Base-by-base conservation (phyloP, 169 alveolate genomes). In the Plasmodium falciparum region DNA sequence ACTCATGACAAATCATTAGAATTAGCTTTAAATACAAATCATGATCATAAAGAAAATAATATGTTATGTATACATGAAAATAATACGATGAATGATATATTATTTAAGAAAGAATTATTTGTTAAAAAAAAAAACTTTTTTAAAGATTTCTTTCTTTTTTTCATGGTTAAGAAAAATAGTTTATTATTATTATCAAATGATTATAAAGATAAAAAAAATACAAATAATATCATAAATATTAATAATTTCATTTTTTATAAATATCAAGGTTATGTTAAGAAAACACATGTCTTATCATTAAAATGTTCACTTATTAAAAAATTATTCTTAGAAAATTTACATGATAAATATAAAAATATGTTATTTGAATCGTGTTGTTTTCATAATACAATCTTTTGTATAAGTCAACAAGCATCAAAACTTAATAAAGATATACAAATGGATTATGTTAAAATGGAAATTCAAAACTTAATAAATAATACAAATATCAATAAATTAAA, bases 301-400 rank as follows among this genome's bases (percentile, higher is more conserved):
- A 83, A 83, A 43, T 69, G 80, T 15, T 83, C 71, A 3, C 73
- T 83, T 15, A 83, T 83, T 54, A 83, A 83, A 69, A 83, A 83
- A 54, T 52, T 83, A 83, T 69, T 83, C 11, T 6, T 83, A 24
- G 69, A 83, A 54, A 83, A 83, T 83, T 52, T 83, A 50, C 1
- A 54, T 56, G 9, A 29, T 3, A 83, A 67, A 22, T 69, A 17
- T 13, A 69, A 73, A 61, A 56, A 69, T 61, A 29, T 49, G 12
- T 45, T 83, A 26, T 47, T 83, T 5, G 91, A 83, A 58, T 83
- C 91, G 3, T 83, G 74, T 20, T 73, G 59, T 39, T 69, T 83
- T 54, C 91, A 83, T 49, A 83, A 83, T n/a, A 56, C 24, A 2
- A 69, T 83, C 22, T 83, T 83, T 24, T 69, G 63, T 29, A 69